Evolutionary conservation across 108 stramenopile genomes (phyloP), one percentile per base, ranked within the genome.

Genomic region (Schizochytrium sp.): DNA sequence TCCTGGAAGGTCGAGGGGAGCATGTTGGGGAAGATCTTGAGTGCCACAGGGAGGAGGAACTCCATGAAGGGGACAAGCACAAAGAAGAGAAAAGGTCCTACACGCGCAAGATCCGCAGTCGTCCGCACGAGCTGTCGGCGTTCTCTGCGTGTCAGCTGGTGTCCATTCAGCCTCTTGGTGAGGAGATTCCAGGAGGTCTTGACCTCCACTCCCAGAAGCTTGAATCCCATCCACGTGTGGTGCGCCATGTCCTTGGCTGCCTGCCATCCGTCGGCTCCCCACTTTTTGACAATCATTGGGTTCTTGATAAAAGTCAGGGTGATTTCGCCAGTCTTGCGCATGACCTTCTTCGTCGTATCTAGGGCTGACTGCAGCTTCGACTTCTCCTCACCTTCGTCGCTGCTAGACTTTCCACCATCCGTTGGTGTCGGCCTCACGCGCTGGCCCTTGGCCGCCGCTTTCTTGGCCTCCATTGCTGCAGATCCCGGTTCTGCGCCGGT

Each of bases 1-100:
- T 97, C 97, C 93, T 99, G 97, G 89, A 99, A 99, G n/a, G 98
- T 98, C 41, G 96, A 96, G 41, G 99, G 99, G 17, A 99, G 94
- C 98, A 99, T 98, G 93, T 98, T 98, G 42, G 99, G 99, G 91
- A 99, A 99, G 42, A 99, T 88, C 60, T 96, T 95, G 46, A 99
- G 92, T 38, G 97, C 98, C 92, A 99, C 95, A 4, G 99, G 99
- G 45, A 99, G 92, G 15, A 97, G 96, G 88, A 99, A 96, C 92
- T 99, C 99, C 96, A 98, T 97, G 88, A 98, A 97, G 3, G 99
- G 99, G n/a, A 99, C 97, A 59, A 99, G 56, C 56, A 98, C 92
- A 90, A 99, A 99, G 89, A 98, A 94, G n/a, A 92, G 92, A 61
- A 99, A 95, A 13, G 99, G 99, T 44, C 98, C 97, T 72, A 99